Base-by-base conservation (phyloP, 768 basidiomycete genomes). In the Coprinellus aureogranulatus region DNA sequence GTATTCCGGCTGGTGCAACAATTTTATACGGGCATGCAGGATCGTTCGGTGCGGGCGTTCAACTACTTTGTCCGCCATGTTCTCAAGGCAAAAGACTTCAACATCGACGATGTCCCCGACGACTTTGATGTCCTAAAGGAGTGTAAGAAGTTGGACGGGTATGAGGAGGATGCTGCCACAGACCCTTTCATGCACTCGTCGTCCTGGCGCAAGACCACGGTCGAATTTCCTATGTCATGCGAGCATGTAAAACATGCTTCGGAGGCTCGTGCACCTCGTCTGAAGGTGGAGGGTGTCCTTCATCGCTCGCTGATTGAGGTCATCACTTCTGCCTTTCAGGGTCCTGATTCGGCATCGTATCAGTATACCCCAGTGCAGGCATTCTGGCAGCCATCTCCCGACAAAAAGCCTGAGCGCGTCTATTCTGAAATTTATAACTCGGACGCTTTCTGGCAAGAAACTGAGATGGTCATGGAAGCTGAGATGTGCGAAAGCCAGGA, bases 201-300 rank as follows among this genome's bases (percentile, higher is more conserved):
- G 16, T 30, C 37, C 5, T 70, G 67, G 71, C 61, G 57, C 1
- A 59, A 65, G 22, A 41, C 49, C 0, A 47, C 62, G 0, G 66
- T 76, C 18, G 55, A 60, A 18, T 62, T 77, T 2, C 28, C 39
- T 0, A 31, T 77, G 0, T 75, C 75, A 0, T 53, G 53, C 23
- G 61, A 60, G 18, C 28, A 53, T 11, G 57, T 61, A 12, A 59
- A 64, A 27, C 46, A 58, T 39, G 18, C 42, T 9, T 63, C 67
- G 0, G 62, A 66, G 40, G 44, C 34, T 0, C 58, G 59, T 10
- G 68, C 63, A 0, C 63, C 64, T 1, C 54, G 57, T 41, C 63
- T 65, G 27, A 53, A 44, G 6, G 61, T 70, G 11, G 46, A 53
- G 9, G 64, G 63, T 9, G 26, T 67, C 5, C 55, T 55, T 25